These are phyloP conservation scores for Sungouiozyma intestinalis DNA, from an alignment of 805 yeast species.

Conservation along the genomic window DNA sequence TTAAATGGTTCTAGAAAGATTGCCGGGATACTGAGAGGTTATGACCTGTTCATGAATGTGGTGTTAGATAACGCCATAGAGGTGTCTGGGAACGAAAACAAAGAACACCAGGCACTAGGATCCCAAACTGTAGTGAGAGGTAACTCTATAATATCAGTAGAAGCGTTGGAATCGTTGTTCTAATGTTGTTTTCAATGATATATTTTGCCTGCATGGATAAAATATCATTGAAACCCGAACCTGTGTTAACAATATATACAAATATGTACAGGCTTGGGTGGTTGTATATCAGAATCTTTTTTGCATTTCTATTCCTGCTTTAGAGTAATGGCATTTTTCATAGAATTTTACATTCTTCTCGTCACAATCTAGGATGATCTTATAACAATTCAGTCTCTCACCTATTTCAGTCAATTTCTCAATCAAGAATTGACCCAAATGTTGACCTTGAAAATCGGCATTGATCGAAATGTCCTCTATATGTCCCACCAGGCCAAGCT, in stretches of 20 bases:
- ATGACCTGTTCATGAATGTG: conserved; percentile 66
- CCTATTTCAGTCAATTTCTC: conserved; percentile 52
- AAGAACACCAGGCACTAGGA: conserved; percentile 50
- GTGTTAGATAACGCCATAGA: conserved; percentile 67
- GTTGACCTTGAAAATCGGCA: conserved; percentile 67
- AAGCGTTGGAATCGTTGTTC: conserved; percentile 31
- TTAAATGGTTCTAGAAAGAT: conserved; percentile 72
- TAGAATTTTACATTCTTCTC: conserved; percentile 75
- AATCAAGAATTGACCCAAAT: conserved; percentile 63
- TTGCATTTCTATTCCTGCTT: conserved; percentile 64
- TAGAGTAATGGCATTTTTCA: conserved; percentile 70
- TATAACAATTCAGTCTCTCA: conserved; percentile 59
- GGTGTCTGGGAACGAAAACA: conserved; percentile 28
- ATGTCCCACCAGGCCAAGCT: conserved; percentile 80
- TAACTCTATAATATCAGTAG: conserved; percentile 64
- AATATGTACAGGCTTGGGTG: too few relatives aligned
- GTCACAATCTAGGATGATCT: conserved; percentile 82
- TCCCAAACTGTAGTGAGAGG: conserved; percentile 62
- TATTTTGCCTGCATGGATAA: too few relatives aligned
- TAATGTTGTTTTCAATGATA: not conserved
- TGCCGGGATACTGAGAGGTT: conserved; percentile 77
- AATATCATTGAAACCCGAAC: too few relatives aligned
- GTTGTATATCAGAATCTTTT: conserved; percentile 10
- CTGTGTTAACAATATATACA: too few relatives aligned
- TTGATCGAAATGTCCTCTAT: conserved; percentile 89